phyloP scores from a whole-genome alignment of 495 filamentous ascomycete genomes.

The Lentithecium fluviatile region DNA sequence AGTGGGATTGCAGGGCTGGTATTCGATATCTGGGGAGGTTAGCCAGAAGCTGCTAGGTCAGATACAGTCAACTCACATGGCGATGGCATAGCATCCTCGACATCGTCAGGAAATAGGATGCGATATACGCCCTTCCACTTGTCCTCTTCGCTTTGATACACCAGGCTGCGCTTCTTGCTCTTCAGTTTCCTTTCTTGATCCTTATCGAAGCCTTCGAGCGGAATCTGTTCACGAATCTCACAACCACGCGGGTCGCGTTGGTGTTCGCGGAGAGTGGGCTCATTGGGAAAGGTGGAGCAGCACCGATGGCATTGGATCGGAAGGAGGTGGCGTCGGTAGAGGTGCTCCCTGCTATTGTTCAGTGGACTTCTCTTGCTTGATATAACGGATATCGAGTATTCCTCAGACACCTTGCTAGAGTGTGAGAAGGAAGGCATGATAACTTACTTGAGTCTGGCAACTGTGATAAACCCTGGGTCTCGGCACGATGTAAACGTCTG shows the following conservation, averaged over 20 bases:
- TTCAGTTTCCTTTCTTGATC: constrained; percentile 28
- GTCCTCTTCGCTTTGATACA: constrained; percentile 21
- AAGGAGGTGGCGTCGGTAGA: constrained; percentile 26
- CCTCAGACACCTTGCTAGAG: not conserved
- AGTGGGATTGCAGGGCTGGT: not conserved
- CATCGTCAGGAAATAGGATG: constrained; percentile 24
- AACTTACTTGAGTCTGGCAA: constrained; percentile 23
- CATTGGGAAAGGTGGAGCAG: constrained; percentile 24
- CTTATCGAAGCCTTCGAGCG: constrained; percentile 27
- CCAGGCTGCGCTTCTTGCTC: constrained; percentile 25
- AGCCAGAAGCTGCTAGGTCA: not conserved
- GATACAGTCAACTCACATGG: constrained; percentile 9
- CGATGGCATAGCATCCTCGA: constrained; percentile 18
- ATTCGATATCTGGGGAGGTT: constrained; percentile 13
- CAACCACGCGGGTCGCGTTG: constrained; percentile 25
- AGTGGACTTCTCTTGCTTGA: not conserved
- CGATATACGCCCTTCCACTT: constrained; percentile 27
- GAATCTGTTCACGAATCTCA: constrained; percentile 25
- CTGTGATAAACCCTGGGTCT: constrained; percentile 25
- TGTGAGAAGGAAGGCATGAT: not conserved
- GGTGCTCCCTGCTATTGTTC: constrained; percentile 13
- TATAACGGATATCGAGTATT: not conserved
- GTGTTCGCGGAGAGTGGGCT: constrained; percentile 22
- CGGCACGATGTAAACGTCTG: constrained; percentile 28
- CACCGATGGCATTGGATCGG: constrained; percentile 30